Conservation (phyloP, 2,329 filamentous ascomycete species). For the Elsinoe arachidis region DNA sequence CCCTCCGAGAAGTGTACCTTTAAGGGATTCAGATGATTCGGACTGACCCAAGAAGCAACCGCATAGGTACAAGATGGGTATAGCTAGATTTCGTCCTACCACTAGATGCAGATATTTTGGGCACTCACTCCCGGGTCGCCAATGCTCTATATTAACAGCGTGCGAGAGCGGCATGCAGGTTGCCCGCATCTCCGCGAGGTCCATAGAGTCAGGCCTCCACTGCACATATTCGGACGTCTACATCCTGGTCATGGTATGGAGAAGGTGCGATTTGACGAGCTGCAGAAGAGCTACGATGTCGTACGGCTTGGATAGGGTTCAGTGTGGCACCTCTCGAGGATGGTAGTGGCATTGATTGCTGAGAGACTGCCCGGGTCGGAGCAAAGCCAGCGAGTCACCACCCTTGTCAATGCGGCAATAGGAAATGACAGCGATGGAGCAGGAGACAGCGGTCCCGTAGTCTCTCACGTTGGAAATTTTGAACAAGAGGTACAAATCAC, state of each 20-base stretch:
- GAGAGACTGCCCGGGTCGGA: neutral
- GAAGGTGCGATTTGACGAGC: conserved; percentile 61
- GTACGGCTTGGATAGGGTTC: neutral
- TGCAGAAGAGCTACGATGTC: conserved; percentile 58
- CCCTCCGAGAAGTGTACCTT: conserved; percentile 65
- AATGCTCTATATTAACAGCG: conserved; percentile 30
- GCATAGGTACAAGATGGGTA: conserved; percentile 70
- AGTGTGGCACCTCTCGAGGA: neutral
- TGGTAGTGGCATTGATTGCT: neutral
- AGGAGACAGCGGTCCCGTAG: neutral
- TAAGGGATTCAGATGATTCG: conserved; percentile 67
- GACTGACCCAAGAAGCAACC: conserved; percentile 71
- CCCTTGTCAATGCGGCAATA: neutral
- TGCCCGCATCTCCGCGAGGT: conserved; percentile 27
- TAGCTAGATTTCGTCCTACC: conserved; percentile 69
- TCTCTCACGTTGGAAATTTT: neutral
- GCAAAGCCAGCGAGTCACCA: neutral
- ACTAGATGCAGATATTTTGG: conserved; percentile 61
- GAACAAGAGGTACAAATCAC: too few relatives aligned
- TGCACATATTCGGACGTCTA: conserved; percentile 35
- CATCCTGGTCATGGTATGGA: conserved; percentile 31
- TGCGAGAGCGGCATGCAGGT: conserved; percentile 20
- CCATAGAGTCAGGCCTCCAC: conserved; percentile 25
- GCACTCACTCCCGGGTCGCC: conserved; percentile 62
- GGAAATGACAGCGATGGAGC: neutral